A percentile compares a stretch with the other conserved stretches of the same genome.
phyloP scores from a whole-genome alignment of 2,329 filamentous ascomycete species.

The Sclerotinia trifoliorum region DNA sequence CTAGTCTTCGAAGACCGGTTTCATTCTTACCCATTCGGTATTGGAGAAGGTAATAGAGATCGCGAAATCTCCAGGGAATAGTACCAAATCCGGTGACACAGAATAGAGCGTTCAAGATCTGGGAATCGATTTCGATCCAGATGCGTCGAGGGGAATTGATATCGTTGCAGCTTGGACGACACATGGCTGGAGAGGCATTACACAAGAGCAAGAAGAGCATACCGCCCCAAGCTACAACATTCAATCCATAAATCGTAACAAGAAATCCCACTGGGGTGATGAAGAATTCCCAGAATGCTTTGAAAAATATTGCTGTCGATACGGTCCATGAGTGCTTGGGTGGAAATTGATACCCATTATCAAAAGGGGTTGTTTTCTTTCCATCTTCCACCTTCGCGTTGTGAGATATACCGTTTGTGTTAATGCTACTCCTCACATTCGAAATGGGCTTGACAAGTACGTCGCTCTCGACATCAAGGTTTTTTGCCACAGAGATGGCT shows the following conservation, averaged over 20 bases:
- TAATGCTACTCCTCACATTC: constrained; percentile 26
- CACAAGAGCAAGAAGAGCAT: constrained; percentile 86
- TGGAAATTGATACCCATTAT: constrained; percentile 66
- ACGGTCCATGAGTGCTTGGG: constrained; percentile 60
- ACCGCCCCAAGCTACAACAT: constrained; percentile 84
- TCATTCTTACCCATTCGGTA: constrained; percentile 57
- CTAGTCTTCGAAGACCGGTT: constrained; percentile 63
- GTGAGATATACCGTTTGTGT: constrained; percentile 29
- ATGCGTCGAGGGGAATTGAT: constrained; percentile 73
- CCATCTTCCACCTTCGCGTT: constrained; percentile 24
- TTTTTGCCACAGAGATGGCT: not conserved
- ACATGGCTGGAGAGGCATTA: constrained; percentile 73
- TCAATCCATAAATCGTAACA: constrained; percentile 75
- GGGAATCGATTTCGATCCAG: constrained; percentile 84
- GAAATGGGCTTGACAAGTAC: not conserved
- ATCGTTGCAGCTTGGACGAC: constrained; percentile 65
- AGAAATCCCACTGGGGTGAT: constrained; percentile 73
- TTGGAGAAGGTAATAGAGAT: constrained; percentile 69
- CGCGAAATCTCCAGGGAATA: constrained; percentile 79
- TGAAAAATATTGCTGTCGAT: constrained; percentile 56
- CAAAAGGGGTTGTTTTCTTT: constrained; percentile 45
- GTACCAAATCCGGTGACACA: constrained; percentile 84
- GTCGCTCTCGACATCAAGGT: not conserved
- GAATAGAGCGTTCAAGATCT: constrained; percentile 81
- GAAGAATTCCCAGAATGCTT: constrained; percentile 70